These are phyloP conservation scores for Chlamydomonas sp. DNA, from an alignment of 139 green algal species.

Conservation along the genomic window DNA sequence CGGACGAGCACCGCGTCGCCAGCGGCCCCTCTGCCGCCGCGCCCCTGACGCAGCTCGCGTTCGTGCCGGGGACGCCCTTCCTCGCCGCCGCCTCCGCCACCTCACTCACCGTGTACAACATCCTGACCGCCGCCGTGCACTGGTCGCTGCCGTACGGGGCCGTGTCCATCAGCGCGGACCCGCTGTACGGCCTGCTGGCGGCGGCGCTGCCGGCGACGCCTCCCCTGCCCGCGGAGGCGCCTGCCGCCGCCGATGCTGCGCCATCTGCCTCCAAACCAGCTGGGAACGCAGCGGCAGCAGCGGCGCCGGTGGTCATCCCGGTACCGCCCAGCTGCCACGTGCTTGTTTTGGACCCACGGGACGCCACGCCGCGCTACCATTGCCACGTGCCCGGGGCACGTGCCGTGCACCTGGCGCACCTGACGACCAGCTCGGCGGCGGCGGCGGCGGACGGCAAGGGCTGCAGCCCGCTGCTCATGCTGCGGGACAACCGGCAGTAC, in stretches of 20 bases:
- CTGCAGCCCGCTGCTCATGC: conserved; percentile 59
- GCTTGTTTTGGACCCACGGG: conserved; percentile 52
- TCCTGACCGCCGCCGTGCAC: conserved; percentile 60
- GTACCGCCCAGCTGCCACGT: conserved; percentile 38
- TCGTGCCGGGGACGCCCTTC: conserved; percentile 59
- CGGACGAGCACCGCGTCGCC: neutral
- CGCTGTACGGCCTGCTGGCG: conserved; percentile 43
- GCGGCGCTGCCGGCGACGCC: conserved; percentile 44
- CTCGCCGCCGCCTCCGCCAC: conserved; percentile 44
- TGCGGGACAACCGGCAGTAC: conserved; percentile 58
- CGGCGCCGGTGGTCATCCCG: neutral
- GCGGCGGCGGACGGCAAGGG: neutral
- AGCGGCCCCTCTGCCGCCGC: neutral
- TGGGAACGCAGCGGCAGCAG: neutral
- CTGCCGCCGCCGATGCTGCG: neutral
- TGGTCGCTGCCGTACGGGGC: conserved; percentile 48
- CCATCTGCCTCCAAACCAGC: neutral
- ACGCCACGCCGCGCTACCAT: conserved; percentile 23
- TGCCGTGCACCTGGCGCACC: conserved; percentile 37
- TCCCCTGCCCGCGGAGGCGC: too few relatives aligned
- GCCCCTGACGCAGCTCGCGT: conserved; percentile 50
- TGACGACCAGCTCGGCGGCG: conserved; percentile 5
- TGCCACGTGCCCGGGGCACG: conserved; percentile 28
- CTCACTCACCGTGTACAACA: conserved; percentile 64
- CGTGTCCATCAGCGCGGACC: conserved; percentile 24